Evolutionary conservation across 2,329 filamentous ascomycete genomes (phyloP), one percentile per base, ranked within the genome.

Genomic region (Sarocladium kiliense): DNA sequence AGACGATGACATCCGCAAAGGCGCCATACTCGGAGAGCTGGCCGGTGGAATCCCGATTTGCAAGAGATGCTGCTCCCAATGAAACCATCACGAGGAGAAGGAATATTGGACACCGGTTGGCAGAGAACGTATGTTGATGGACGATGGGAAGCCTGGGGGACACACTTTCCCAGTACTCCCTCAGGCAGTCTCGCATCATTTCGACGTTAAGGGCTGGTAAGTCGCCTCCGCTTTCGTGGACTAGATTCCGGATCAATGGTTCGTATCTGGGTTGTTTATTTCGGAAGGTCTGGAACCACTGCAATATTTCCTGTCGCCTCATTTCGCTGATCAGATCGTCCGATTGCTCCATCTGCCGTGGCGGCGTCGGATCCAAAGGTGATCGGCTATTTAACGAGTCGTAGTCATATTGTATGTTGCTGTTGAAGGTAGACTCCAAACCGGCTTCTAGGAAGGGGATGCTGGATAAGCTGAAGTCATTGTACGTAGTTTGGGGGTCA

Each of bases 141-240:
- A 96, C 77, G 57, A 97, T 92, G 10, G 92, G 92, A 54, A 96
- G 74, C 59, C 95, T 89, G 7, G 89, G 86, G 58, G 93, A 91
- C 55, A 95, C 89, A 64, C 89, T 84, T 53, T 87, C 82, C 91
- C 91, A 97, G 69, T 90, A 97, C 44, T 89, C 89, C n/a, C 84
- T 81, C 58, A 93, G 81, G 64, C 92, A 96, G 14, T 87, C 87
- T 64, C 90, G 86, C 79, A 96, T 86, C 83, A 93, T 92, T 50
- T 88, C 84, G 51, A 91, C 69, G 65, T 84, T 90, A 58, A 96
- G 73, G 1, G 67, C 70, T 0, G 75, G 73, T 5, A 75, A 55
- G 59, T 79, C 75, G 27, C 47, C 73, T 12, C 65, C 69, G 30
- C 66, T 68, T 27, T 75, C 72, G 5, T 68, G 70, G 6, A 73